Base-by-base conservation (phyloP, 2,329 filamentous ascomycete species). In the Cladosporium sphaerospermum region DNA sequence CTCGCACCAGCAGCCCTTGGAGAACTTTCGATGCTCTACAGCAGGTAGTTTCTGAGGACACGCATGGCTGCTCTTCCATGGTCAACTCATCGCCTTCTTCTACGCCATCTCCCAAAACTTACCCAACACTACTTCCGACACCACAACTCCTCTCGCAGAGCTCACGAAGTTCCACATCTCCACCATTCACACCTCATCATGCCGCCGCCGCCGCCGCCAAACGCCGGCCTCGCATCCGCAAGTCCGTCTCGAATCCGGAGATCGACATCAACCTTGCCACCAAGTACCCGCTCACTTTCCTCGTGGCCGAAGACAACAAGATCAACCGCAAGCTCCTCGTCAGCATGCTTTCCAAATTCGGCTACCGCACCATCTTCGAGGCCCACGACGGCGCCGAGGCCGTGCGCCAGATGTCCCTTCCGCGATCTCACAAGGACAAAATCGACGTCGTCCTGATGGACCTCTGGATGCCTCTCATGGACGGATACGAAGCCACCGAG, bases 381-480 rank as follows among this genome's bases (percentile, higher is more conserved):
- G 85, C 85, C 0, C 83, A 83, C 60, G 83, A 88, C 61, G 85
- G 85, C 39, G 76, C 78, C 43, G 82, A 88, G 62, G 85, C 84
- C 0, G 82, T 88, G 1, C 75, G 79, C 14, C 74, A 80, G 42
- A 84, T 85, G 73, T 67, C 57, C 9, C 33, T 56, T 9, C 60
- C 57, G 45, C 63, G 57, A 14, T 48, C 64, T 52, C 48, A 57
- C 28, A 63, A 59, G 28, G 59, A 56, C 58, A 66, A 69, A 40
- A 79, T 87, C 53, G 79, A 86, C 61, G 76, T 85, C 2, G 75
- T 88, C 19, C 70, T 88, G 41, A 88, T 88, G 85, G 85, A 88
- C 67, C 75, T 88, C 9, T 88, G 85, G 85, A 88, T 88, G 83
- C 85, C 85, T 1, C 74, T 82, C 58, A 83, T 88, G 75, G 84